Base-by-base conservation (phyloP, 129 eudicot species). In the Lonicera japonica region DNA sequence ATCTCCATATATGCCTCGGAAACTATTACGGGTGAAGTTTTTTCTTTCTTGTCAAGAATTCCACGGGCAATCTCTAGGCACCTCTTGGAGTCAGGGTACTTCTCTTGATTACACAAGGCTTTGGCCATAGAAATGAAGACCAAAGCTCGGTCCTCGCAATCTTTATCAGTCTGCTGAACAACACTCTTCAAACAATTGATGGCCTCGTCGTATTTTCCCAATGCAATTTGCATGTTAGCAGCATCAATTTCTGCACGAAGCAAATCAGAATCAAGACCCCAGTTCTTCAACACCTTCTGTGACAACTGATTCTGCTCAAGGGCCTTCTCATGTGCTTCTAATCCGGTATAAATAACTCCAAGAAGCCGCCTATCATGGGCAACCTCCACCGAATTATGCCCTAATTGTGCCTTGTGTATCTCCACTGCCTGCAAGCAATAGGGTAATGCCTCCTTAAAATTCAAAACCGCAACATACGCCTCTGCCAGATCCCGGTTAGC, bases 201-300 rank as follows among this genome's bases (percentile, higher is more conserved):
- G 2, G 99, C 96, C 48, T 76, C 90, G 15, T 85, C 96, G 36
- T 68, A 80, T 55, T 82, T 94, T 17, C 95, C 96, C 62, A 94
- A 77, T 2, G 96, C 91, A 36, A 94, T 85, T 60, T 88, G 95
- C 89, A 94, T 88, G 41, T 94, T 85, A 47, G 96, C 95, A 46
- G 91, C 88, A 74, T 87, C 98, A 14, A 88, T 88, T 48, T 94
- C 96, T 1, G 89, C 99, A 0, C 91, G 76, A 60, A 85, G 89
- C 72, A 94, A 74, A 50, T 94, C 96, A 5, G 92, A 64, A 54
- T 54, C 63, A 18, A 70, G 83, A 25, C 96, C 99, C 99, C 96
- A 88, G 61, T 69, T 85, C 77, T 88, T 88, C 48, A 94, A 70
- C 22, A 88, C 95, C 61, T 71, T 94, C 48, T 80, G 92, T 0